phyloP scores from a whole-genome alignment of 2,329 filamentous ascomycete species.

The Lithohypha guttulata region DNA sequence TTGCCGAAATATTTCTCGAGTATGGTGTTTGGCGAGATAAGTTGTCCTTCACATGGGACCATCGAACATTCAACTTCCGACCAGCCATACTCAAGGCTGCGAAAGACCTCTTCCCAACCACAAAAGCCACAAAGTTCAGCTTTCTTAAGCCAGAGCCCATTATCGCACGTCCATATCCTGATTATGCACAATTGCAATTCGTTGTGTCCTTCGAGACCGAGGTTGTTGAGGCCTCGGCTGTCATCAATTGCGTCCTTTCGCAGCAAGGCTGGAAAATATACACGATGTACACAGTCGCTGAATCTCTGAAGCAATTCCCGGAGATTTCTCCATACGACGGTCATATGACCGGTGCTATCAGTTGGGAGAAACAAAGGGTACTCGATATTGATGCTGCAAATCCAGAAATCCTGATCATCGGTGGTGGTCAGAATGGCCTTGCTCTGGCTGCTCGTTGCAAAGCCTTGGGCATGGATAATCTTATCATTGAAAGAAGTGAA shows the following conservation, averaged over 20 bases:
- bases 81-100: conserved; percentile 26
- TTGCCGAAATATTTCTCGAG: conserved; percentile 23
- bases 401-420: conserved; percentile 22
- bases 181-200: conserved; percentile 25
- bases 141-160: conserved; percentile 20
- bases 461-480: conserved; percentile 22
- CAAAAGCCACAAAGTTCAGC: conserved; percentile 23
- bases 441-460: conserved; percentile 22
- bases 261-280: conserved; percentile 28
- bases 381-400: conserved; percentile 21
- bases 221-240: conserved; percentile 22
- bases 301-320: conserved; percentile 26
- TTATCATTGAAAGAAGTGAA: conserved; percentile 25
- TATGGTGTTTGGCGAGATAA: conserved; percentile 30
- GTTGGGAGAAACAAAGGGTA: conserved; percentile 26
- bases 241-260: conserved; percentile 27
- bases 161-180: conserved; percentile 23
- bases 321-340: conserved; percentile 24
- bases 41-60: conserved; percentile 29
- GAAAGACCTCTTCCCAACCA: conserved; percentile 25
- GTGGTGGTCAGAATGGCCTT: conserved; percentile 24
- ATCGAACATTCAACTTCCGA: conserved; percentile 28
- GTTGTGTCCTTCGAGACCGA: conserved; percentile 27
- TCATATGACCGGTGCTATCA: conserved; percentile 27
- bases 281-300: conserved; percentile 28